A percentile compares a stretch with the other conserved stretches of the same genome.
Conservation (phyloP, 805 yeast genomes). For the Starmerella floris region DNA sequence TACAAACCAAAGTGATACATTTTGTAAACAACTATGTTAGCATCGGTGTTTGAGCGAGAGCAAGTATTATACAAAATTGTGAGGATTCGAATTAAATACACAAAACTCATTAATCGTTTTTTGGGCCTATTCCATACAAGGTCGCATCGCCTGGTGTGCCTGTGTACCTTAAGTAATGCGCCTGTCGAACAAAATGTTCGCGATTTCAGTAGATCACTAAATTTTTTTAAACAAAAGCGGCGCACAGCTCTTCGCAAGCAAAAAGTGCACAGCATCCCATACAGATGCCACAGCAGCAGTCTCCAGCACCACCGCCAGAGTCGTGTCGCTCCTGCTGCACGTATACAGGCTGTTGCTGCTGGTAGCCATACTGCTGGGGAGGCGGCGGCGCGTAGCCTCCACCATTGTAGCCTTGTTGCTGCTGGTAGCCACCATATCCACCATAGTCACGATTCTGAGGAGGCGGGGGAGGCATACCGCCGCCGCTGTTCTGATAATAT, state of each 20-base stretch:
- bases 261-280: constrained; percentile 20
- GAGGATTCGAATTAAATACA: no score
- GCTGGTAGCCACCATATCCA: constrained; percentile 20
- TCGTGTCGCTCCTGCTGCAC: constrained; percentile 24
- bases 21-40: no score
- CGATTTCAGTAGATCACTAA: no score
- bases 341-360: constrained; percentile 29
- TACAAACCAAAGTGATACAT: no score
- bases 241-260: constrained; percentile 20
- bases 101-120: no score
- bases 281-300: constrained; percentile 20
- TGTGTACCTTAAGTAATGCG: no score
- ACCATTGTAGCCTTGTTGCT: constrained; percentile 13
- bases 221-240: constrained; percentile 1
- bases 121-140: no score
- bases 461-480: constrained; percentile 8
- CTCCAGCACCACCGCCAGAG: constrained; percentile 22
- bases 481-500: constrained; percentile 16
- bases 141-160: no score
- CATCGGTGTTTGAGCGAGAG: no score
- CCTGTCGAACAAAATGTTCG: no score
- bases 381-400: constrained; percentile 19
- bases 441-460: constrained; percentile 15
- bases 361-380: constrained; percentile 21
- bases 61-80: no score